Conservation (phyloP, 1,284 basidiomycete genomes). For the Ceratobasidium sp. region DNA sequence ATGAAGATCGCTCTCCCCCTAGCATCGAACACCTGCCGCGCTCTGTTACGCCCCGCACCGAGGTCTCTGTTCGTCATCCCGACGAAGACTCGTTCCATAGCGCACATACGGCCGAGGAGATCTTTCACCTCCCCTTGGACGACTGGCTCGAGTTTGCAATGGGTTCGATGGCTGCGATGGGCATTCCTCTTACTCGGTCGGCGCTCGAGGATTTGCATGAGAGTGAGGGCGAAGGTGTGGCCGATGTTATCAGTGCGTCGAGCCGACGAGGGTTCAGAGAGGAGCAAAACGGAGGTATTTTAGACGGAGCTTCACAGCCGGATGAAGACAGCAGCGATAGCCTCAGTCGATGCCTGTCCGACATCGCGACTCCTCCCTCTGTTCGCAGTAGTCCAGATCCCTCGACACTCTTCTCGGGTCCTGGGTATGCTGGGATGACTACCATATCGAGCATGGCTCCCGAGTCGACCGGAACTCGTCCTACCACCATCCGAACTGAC, state of each 20-base stretch:
- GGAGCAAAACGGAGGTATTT: background rate
- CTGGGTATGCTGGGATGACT: background rate
- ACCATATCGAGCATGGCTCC: background rate
- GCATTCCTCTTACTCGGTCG: slow-evolving; percentile 13
- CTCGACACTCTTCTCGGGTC: background rate
- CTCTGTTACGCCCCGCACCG: slow-evolving; percentile 26
- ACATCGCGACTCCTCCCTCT: slow-evolving; percentile 12
- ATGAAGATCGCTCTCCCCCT: slow-evolving; percentile 18
- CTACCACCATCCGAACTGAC: slow-evolving; percentile 12
- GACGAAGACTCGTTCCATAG: slow-evolving; percentile 26
- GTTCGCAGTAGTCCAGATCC: background rate
- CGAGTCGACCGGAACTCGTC: background rate
- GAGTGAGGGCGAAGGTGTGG: slow-evolving; percentile 20
- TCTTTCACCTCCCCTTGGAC: slow-evolving; percentile 17
- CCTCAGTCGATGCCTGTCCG: slow-evolving; percentile 7
- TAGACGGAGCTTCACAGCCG: slow-evolving; percentile 4
- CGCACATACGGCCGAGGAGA: background rate
- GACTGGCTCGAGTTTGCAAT: slow-evolving; percentile 32
- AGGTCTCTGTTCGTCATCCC: background rate
- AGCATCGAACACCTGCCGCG: slow-evolving; percentile 8
- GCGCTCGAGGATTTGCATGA: slow-evolving; percentile 23
- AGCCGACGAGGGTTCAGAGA: background rate
- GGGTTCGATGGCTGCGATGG: slow-evolving; percentile 22
- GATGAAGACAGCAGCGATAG: slow-evolving; percentile 21
- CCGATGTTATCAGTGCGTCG: slow-evolving; percentile 4